Conservation (phyloP, 768 basidiomycete genomes). For the Phanerochaete carnosa region DNA sequence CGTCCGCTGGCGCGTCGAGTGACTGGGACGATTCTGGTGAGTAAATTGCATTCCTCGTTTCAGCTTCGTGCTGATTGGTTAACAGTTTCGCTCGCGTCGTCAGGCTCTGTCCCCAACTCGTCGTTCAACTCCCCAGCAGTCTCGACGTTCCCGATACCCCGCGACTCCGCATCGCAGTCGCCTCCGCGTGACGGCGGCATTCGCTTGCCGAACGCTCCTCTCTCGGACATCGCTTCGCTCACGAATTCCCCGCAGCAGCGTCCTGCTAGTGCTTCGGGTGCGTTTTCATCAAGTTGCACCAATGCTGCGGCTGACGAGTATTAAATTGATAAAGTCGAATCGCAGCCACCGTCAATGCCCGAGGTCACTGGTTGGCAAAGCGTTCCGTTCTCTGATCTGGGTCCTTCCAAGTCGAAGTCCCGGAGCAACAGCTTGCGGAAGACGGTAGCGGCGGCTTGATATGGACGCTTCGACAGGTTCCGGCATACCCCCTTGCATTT, state of each 20-base stretch:
- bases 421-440: slow-evolving; percentile 19
- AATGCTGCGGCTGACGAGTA: slow-evolving; percentile 17
- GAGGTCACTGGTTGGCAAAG: slow-evolving; percentile 36
- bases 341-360: slow-evolving; percentile 15
- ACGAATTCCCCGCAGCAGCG: slow-evolving; percentile 19
- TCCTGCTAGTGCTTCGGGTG: slow-evolving; percentile 4
- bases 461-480: neutral
- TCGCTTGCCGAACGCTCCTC: slow-evolving; percentile 69
- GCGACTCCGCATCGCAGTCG: slow-evolving; percentile 39
- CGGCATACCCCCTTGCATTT: neutral
- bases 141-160: slow-evolving; percentile 57
- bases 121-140: slow-evolving; percentile 66
- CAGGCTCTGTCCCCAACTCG: slow-evolving; percentile 58
- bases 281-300: slow-evolving; percentile 22
- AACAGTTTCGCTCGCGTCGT: slow-evolving; percentile 38
- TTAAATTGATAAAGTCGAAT: slow-evolving; percentile 16
- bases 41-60: slow-evolving; percentile 27
- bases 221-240: slow-evolving; percentile 64
- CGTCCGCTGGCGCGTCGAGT: slow-evolving; percentile 50
- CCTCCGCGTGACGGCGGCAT: slow-evolving; percentile 53
- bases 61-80: slow-evolving; percentile 18
- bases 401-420: slow-evolving; percentile 19
- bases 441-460: slow-evolving; percentile 7
- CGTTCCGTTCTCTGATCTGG: slow-evolving; percentile 27
- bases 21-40: slow-evolving; percentile 83